Evolutionary conservation across 768 basidiomycete genomes (phyloP).

Genomic region (Tubosaeta sp.): DNA sequence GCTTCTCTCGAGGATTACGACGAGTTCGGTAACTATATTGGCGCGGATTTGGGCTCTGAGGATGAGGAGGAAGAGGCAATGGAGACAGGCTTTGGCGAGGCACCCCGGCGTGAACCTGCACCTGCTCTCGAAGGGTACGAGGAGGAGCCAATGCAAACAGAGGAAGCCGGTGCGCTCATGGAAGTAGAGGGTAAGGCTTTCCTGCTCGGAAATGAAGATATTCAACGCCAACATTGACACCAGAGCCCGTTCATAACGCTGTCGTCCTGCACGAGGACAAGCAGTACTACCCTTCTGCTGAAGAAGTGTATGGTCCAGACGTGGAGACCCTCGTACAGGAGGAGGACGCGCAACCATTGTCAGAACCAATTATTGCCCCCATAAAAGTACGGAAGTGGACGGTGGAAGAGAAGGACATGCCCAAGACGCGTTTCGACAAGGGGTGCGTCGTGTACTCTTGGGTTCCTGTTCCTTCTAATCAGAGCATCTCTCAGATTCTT

Average conservation of each 20-base stretch:
- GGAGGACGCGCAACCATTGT: slow-evolving; percentile 92
- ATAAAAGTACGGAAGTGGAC: slow-evolving; percentile 94
- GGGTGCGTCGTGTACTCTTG: slow-evolving; percentile 50
- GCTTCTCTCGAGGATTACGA: slow-evolving; percentile 75
- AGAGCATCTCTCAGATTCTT: slow-evolving; percentile 62
- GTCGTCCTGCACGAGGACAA: slow-evolving; percentile 96
- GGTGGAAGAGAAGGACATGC: slow-evolving; percentile 93
- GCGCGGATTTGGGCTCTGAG: slow-evolving; percentile 89
- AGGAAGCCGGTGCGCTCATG: slow-evolving; percentile 70
- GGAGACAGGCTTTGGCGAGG: slow-evolving; percentile 46
- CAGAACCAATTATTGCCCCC: slow-evolving; percentile 93
- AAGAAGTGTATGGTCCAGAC: slow-evolving; percentile 86
- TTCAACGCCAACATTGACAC: slow-evolving; percentile 10
- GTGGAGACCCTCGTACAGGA: slow-evolving; percentile 98
- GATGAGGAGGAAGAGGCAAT: slow-evolving; percentile 51
- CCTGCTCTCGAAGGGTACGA: slow-evolving; percentile 82
- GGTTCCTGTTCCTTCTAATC: slow-evolving; percentile 3
- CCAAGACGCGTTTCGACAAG: slow-evolving; percentile 96
- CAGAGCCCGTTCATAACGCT: slow-evolving; percentile 76
- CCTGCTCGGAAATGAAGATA: background rate
- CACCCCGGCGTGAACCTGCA: slow-evolving; percentile 33
- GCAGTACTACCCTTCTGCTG: slow-evolving; percentile 93
- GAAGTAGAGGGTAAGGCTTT: slow-evolving; percentile 68
- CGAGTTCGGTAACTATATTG: slow-evolving; percentile 98
- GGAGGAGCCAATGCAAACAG: slow-evolving; percentile 55